Percentiles rank a stretch among this genome's conserved stretches.
phyloP scores from a whole-genome alignment of 1,284 basidiomycete species.

The Fomitopsis palustris region DNA sequence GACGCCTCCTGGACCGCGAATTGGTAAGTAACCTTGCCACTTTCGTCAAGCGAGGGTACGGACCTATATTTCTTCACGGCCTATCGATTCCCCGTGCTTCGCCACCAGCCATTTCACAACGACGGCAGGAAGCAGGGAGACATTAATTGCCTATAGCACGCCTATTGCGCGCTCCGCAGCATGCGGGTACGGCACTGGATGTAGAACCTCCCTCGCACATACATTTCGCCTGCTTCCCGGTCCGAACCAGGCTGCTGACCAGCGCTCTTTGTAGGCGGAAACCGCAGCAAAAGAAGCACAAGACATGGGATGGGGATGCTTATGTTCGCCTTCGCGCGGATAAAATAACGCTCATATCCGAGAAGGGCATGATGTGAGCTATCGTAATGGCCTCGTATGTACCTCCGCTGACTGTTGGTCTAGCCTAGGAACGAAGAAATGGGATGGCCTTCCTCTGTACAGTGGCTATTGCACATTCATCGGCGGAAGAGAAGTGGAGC shows the following conservation, averaged over 20 bases:
- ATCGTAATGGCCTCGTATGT: background rate
- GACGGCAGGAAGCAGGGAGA: background rate
- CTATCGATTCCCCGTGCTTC: no score
- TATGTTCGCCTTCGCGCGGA: slow-evolving; percentile 50
- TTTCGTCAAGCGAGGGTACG: background rate
- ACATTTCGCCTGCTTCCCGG: background rate
- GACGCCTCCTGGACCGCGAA: slow-evolving; percentile 63
- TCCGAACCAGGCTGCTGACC: background rate
- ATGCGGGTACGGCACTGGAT: no score
- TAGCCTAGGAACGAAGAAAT: slow-evolving; percentile 61
- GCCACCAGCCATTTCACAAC: background rate
- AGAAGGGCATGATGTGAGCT: slow-evolving; percentile 64
- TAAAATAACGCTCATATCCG: slow-evolving; percentile 60
- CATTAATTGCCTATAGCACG: background rate
- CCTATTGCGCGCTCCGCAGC: slow-evolving; percentile 4
- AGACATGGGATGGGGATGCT: slow-evolving; percentile 85
- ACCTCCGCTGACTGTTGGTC: slow-evolving; percentile 3
- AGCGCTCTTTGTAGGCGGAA: slow-evolving; percentile 55
- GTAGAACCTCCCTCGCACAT: background rate
- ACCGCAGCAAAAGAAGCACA: slow-evolving; percentile 77
- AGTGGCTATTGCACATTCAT: slow-evolving; percentile 48
- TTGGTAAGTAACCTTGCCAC: slow-evolving; percentile 41
- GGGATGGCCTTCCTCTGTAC: slow-evolving; percentile 54
- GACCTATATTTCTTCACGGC: no score
- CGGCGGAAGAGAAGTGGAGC: slow-evolving; percentile 58